phyloP scores from a whole-genome alignment of 1,284 basidiomycete species.

The Mrakiaceae sp. region DNA sequence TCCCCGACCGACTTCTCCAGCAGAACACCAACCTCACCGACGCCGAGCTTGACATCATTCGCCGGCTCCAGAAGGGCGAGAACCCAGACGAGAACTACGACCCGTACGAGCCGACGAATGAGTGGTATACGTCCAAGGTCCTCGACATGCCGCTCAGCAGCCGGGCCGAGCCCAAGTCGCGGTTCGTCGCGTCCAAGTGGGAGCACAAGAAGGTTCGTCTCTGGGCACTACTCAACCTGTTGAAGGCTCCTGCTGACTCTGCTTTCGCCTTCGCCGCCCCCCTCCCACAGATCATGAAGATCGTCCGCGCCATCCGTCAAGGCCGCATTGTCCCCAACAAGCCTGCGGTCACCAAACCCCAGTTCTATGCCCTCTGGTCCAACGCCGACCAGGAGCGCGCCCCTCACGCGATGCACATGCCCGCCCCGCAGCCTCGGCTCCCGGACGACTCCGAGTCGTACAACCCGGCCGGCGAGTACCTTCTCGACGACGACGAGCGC shows the following conservation, averaged over 20 bases:
- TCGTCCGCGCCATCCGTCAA: slow-evolving; percentile 93
- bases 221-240: background rate
- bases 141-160: slow-evolving; percentile 84
- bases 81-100: slow-evolving; percentile 82
- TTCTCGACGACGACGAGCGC: slow-evolving; percentile 77
- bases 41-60: slow-evolving; percentile 92
- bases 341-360: slow-evolving; percentile 59
- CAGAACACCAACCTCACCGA: slow-evolving; percentile 74
- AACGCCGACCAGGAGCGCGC: slow-evolving; percentile 51
- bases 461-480: slow-evolving; percentile 95
- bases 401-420: slow-evolving; percentile 63
- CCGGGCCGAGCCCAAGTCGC: slow-evolving; percentile 88
- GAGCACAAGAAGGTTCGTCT: slow-evolving; percentile 86
- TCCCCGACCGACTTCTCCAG: slow-evolving; percentile 80
- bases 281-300: slow-evolving; percentile 81
- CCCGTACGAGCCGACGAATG: slow-evolving; percentile 83
- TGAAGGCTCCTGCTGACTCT: background rate
- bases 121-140: slow-evolving; percentile 96
- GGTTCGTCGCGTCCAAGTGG: slow-evolving; percentile 98
- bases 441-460: slow-evolving; percentile 93
- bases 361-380: slow-evolving; percentile 86
- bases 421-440: slow-evolving; percentile 81
- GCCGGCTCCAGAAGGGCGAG: slow-evolving; percentile 76
- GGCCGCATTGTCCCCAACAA: slow-evolving; percentile 87
- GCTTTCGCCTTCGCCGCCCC: background rate